phyloP scores from a whole-genome alignment of 1,139 yeast genomes.

The Yamadazyma aaseri region DNA sequence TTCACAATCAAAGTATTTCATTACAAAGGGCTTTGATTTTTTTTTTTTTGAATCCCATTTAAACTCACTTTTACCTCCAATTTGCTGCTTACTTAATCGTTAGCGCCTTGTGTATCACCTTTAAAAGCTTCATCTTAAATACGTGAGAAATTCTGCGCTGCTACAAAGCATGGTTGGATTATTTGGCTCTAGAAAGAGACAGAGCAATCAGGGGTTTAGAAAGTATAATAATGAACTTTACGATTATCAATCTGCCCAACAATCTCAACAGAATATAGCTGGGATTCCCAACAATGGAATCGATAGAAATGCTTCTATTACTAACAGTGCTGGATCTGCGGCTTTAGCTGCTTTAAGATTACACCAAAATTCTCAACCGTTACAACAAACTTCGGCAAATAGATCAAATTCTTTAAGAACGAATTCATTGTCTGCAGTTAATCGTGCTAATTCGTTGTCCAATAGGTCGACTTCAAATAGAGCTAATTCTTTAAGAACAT shows the following conservation, averaged over 20 bases:
- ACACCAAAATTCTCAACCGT: slow-evolving; percentile 23
- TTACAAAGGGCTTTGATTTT: too few relatives aligned
- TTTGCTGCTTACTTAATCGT: too few relatives aligned
- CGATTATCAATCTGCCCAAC: slow-evolving; percentile 21
- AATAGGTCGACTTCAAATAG: slow-evolving; percentile 18
- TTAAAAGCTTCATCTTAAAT: too few relatives aligned
- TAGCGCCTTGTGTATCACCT: too few relatives aligned
- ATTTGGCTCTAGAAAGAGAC: slow-evolving; percentile 6
- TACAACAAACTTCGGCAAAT: slow-evolving; percentile 2
- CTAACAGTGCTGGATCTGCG: slow-evolving; percentile 44
- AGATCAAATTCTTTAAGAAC: slow-evolving; percentile 13
- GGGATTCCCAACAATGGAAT: slow-evolving; percentile 25
- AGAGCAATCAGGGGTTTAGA: slow-evolving; percentile 33
- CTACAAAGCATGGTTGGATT: slow-evolving; percentile 1
- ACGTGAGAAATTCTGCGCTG: too few relatives aligned
- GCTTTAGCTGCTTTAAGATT: slow-evolving; percentile 43
- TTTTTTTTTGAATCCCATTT: too few relatives aligned
- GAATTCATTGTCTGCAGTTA: not conserved
- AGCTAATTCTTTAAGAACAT: slow-evolving; percentile 33
- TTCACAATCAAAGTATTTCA: too few relatives aligned
- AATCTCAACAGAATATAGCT: slow-evolving; percentile 19
- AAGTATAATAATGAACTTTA: slow-evolving; percentile 35
- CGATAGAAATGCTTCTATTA: slow-evolving; percentile 11
- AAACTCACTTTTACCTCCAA: too few relatives aligned
- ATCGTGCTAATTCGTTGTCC: slow-evolving; percentile 17